Percentiles rank a stretch among this genome's conserved stretches.
Evolutionary conservation across 2,329 filamentous ascomycete genomes (phyloP).

Genomic region (Myrmaecium sp.): DNA sequence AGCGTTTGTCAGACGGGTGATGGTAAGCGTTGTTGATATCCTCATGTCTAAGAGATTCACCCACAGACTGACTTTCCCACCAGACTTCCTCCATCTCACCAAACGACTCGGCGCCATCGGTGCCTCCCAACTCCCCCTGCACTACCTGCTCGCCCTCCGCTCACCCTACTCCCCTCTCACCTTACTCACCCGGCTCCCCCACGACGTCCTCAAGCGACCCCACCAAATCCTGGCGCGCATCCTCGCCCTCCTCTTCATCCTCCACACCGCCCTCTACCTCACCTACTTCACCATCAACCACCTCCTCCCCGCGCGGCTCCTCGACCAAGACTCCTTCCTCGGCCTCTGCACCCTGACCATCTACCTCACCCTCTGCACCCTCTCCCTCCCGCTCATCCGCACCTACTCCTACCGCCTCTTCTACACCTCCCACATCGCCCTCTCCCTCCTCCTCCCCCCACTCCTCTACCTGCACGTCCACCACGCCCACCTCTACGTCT

Average conservation of each 20-base stretch:
- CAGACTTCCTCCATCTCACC: conserved; percentile 47
- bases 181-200: conserved; percentile 34
- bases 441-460: conserved; percentile 32
- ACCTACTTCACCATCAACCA: conserved; percentile 37
- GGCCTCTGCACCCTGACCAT: conserved; percentile 32
- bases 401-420: conserved; percentile 34
- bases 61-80: too few species aligned
- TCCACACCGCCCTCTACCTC: conserved; percentile 39
- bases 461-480: conserved; percentile 38
- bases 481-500: conserved; percentile 36
- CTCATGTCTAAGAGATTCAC: neutral
- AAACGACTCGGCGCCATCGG: conserved; percentile 44
- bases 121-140: conserved; percentile 40
- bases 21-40: conserved; percentile 24
- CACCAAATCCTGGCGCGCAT: conserved; percentile 42
- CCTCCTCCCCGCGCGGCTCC: conserved; percentile 35
- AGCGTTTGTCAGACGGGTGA: conserved; percentile 34
- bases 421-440: conserved; percentile 36
- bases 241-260: conserved; percentile 31
- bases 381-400: conserved; percentile 31
- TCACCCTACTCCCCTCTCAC: conserved; percentile 34
- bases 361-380: conserved; percentile 29
- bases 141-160: conserved; percentile 38
- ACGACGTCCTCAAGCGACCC: conserved; percentile 37
- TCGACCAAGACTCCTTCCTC: conserved; percentile 39